Evolutionary conservation across 805 yeast genomes (phyloP), one percentile per base, ranked within the genome.

Genomic region (Nakazawaea laoshanensis): DNA sequence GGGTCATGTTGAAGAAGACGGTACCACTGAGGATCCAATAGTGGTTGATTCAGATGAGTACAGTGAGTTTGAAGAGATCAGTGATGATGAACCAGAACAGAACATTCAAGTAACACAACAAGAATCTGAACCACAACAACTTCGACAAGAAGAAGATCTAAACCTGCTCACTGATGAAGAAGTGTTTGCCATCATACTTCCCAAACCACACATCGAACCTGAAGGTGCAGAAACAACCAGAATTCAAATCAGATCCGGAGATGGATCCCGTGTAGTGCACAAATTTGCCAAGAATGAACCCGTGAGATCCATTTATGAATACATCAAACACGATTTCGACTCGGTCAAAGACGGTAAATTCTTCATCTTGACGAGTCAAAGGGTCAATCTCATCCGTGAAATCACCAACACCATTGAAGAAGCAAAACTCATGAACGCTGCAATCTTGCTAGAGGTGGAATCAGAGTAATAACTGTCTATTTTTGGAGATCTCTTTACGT

Each of bases 221-320:
- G 53, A 69, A 2, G 50, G 61, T 3, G 77, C 69, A 8, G 68
- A 73, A 0, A 55, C 63, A 6, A 84, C 96, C 1, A 65, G 96
- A 46, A 70, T 92, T 17, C 97, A 92, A 55, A 69, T 92, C n/a
- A 66, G 96, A 38, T 70, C 84, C 19, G 92, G 88, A 12, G 85
- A 79, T 46, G 96, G 97, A n/a, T 69, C 76, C 29, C 65, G 96
- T 37, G 58, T 79, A 9, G 79, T 89, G 8, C 78, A 85, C 39
- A 70, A 84, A 37, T 82, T 89, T 44, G 55, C 57, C 7, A 47
- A 69, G 8, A 52, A 58, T 3, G 94, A 83, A 42, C 60, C 66
- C 3, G 85, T 92, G 0, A 38, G 61, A 3, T 53, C 50, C 1
- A 52, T 92, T 2, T 92, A 70, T 52, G 79, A 75, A 44, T 73